Conservation (phyloP, 306 rosid genomes). For the Cajanus cajan region DNA sequence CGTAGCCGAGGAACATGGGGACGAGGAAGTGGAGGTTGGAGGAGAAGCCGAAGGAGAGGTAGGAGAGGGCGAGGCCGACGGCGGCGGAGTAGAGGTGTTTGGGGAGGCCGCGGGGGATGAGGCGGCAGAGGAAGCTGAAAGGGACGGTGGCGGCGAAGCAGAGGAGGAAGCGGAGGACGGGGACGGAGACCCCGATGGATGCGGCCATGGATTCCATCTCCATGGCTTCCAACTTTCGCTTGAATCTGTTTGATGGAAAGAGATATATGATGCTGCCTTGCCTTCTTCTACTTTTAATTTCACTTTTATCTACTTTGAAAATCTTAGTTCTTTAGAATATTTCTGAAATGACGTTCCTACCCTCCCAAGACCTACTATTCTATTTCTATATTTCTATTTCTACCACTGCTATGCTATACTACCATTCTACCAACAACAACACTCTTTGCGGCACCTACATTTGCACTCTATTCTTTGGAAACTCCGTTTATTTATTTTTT, state of each 20-base stretch:
- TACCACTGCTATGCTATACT: no score
- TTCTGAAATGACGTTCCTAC: not conserved
- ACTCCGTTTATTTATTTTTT: constrained; percentile 12
- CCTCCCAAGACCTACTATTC: not conserved
- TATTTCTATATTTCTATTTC: no score
- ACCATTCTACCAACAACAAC: no score
- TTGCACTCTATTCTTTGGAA: constrained; percentile 23
- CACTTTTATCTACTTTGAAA: no score
- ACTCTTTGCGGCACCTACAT: no score
- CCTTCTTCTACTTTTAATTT: not conserved
- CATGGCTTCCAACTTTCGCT: constrained; percentile 51
- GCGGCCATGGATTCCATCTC: constrained; percentile 88
- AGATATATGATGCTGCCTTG: not conserved
- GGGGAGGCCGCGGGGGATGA: constrained; percentile 61
- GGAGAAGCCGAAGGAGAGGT: constrained; percentile 84
- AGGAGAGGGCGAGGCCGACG: constrained; percentile 71
- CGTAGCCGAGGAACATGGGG: constrained; percentile 77
- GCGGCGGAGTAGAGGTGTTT: constrained; percentile 75
- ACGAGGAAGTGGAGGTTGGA: constrained; percentile 82
- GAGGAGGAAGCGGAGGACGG: constrained; percentile 87
- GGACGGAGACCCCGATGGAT: constrained; percentile 72
- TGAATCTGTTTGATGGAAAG: not conserved
- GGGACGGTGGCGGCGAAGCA: constrained; percentile 88
- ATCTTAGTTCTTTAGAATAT: not conserved
- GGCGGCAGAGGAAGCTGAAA: constrained; percentile 65